Conservation (phyloP, 169 alveolate genomes). For the Plasmodium fragile region DNA sequence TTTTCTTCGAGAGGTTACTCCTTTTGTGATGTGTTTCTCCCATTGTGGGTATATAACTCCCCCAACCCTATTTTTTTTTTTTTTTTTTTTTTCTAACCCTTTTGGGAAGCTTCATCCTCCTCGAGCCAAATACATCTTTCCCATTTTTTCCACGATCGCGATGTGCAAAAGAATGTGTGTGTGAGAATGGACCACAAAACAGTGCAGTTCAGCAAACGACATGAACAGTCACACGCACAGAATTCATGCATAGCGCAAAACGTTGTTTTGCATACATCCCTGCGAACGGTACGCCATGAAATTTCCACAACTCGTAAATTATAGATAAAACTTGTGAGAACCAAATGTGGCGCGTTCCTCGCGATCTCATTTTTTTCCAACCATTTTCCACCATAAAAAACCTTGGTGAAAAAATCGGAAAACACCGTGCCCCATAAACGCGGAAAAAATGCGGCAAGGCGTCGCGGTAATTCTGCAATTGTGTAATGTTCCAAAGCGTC, state of each 20-base stretch:
- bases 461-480: background rate
- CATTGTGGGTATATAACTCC: background rate
- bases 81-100: background rate
- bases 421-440: background rate
- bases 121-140: background rate
- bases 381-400: background rate
- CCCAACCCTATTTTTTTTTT: too few species aligned
- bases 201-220: background rate
- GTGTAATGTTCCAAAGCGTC: background rate
- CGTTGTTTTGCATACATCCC: background rate
- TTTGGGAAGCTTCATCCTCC: background rate
- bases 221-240: background rate
- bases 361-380: background rate
- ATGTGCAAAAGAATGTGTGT: background rate
- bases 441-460: background rate
- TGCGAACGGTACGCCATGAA: background rate
- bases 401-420: background rate
- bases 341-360: background rate
- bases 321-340: background rate
- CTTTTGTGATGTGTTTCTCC: background rate
- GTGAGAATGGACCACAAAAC: background rate
- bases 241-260: slow-evolving; percentile 4
- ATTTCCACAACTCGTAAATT: background rate
- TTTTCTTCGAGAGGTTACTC: background rate
- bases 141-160: background rate